Base-by-base conservation (phyloP, 768 basidiomycete species). In the Xerocomellus intermedius region DNA sequence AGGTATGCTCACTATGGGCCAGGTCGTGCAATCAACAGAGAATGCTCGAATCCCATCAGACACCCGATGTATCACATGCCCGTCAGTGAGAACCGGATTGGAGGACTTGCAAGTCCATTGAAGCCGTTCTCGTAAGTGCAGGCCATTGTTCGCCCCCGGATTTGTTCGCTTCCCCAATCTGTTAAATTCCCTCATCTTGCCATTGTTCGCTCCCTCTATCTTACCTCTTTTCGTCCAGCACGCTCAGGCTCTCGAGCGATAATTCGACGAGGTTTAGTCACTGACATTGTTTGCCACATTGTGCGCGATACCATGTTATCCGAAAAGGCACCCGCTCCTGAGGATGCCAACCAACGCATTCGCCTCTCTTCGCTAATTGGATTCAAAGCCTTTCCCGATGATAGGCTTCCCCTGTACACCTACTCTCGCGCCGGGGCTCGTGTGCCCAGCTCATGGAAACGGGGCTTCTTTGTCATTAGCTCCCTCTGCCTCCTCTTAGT, bases 371-470 rank as follows among this genome's bases (percentile, higher is more conserved):
- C 21, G 6, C 35, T 48, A 21, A 21, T 37, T 12, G 37, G 41
- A 17, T n/a, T 22, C 19, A 39, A 57, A n/a, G 0, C 43, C 16
- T 19, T 10, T 39, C 46, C 52, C 2, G 39, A 59, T 7, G 57
- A 60, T 5, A 42, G 2, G 1, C 65, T 69, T 38, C 69, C 69
- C 8, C 43, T 65, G 12, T 58, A 69, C 26, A 44, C 59, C 17
- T 16, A 47, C 33, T 32, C 56, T 24, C 41, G 6, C 8, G n/a
- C 17, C 47, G 39, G 26, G 8, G 33, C 28, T 33, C 57, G 49
- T 21, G 41, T 8, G 30, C n/a, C 42, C 35, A 51, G 17, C 30
- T 48, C 48, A 33, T 57, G 64, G 63, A 63, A 50, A 39, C 62
- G 44, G 7, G 13, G 42, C 24, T 26, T 62, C 28, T 42, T 66